Evolutionary conservation across 2,329 filamentous ascomycete genomes (phyloP), one percentile per base, ranked within the genome.

Genomic region (Leptographium flavum): DNA sequence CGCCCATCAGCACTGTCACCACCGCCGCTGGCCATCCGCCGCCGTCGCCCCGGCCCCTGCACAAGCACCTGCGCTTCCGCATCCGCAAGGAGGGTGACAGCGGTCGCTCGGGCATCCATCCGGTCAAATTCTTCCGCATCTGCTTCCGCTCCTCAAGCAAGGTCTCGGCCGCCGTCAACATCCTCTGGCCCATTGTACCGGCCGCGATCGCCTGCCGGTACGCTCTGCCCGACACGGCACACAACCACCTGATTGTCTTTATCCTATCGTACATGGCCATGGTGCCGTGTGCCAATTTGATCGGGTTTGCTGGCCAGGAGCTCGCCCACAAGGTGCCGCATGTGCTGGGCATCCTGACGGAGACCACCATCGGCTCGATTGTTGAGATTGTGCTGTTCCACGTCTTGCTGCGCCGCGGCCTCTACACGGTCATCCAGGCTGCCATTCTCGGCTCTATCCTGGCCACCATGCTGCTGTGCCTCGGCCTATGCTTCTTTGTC

Each of bases 311-410:
- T 6, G 81, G 81, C 14, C 76, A 81, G 51, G 79, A 85, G 57
- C 63, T 86, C 48, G 76, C 81, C 1, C 73, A 79, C 49, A 90
- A 90, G 62, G 62, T 90, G 46, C 83, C 82, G 28, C 84, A 84
- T 55, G 82, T 86, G 9, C 61, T 79, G 41, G 80, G 79, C 23
- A 70, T 83, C 11, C 59, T 84, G 49, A 58, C 69, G 15, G 75
- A 80, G 55, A 77, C 73, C 2, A 76, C 13, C 0, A 59, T 87
- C 43, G 83, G 82, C 3, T 84, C 83, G 1, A 63, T 87, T 10
- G 84, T 92, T 43, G 86, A 94, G 58, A 81, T 93, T 46, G 74
- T 93, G 39, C 65, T 93, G 27, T 92, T 93, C 62, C 81, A 90
- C 67, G 74, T 88, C 3, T 64, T 93, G 38, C 69, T 92, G 5